Evolutionary conservation across 768 basidiomycete genomes (phyloP).

Genomic region (Mycena amicta): DNA sequence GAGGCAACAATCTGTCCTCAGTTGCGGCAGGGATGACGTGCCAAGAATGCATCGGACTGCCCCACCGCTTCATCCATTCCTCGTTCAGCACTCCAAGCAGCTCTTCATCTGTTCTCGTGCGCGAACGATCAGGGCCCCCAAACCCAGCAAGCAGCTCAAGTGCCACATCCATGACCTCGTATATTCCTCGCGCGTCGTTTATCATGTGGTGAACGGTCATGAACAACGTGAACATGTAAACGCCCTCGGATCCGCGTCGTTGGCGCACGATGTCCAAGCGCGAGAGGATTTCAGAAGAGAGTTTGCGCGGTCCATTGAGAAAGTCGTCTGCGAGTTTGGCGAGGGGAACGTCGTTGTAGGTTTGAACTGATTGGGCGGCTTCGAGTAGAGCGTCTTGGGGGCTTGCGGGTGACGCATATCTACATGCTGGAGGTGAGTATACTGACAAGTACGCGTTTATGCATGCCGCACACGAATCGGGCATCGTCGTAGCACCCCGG

Average conservation of each 20-base stretch:
- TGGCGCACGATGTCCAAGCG: not conserved
- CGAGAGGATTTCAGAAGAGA: not conserved
- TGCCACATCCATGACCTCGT: not conserved
- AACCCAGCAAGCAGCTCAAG: conserved; percentile 8
- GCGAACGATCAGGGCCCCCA: not conserved
- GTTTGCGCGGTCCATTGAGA: conserved; percentile 1
- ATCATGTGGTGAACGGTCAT: conserved; percentile 2
- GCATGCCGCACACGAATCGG: not conserved
- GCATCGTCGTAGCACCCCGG: not conserved
- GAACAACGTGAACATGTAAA: not conserved
- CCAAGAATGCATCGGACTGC: not conserved
- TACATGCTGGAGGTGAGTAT: conserved; percentile 13
- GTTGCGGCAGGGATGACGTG: conserved; percentile 1
- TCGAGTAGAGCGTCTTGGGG: conserved; percentile 31
- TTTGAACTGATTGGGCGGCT: not conserved
- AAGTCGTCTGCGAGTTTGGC: not conserved
- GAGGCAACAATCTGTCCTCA: not conserved
- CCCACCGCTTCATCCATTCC: conserved; percentile 12
- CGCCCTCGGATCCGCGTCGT: not conserved
- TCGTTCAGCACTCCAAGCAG: not conserved
- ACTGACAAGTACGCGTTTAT: not conserved
- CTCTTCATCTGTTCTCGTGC: conserved; percentile 1
- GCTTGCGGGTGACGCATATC: conserved; percentile 40
- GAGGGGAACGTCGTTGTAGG: not conserved
- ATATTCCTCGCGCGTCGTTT: conserved; percentile 1